Percentiles rank a stretch among this genome's conserved stretches.
Evolutionary conservation across 1,139 yeast genomes (phyloP).

Genomic region (Pichia cactophila): DNA sequence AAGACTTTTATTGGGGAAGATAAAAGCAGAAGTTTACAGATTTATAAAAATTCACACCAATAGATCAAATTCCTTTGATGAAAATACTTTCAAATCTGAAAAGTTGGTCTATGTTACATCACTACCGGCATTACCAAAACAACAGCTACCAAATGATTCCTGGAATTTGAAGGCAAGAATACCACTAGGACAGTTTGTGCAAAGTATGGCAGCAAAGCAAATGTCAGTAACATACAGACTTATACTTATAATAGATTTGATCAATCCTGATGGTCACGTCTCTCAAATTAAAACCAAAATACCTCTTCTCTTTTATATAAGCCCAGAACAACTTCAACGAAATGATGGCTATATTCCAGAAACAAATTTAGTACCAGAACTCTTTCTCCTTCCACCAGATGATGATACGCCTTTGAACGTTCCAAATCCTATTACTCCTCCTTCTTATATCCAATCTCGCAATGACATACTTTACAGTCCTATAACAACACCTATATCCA

Average conservation of each 20-base stretch:
- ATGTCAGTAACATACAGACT: constrained; percentile 62
- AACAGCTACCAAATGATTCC: constrained; percentile 36
- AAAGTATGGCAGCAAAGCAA: constrained; percentile 15
- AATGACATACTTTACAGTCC: not conserved
- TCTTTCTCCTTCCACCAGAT: not conserved
- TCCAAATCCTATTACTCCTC: not conserved
- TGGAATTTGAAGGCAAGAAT: constrained; percentile 45
- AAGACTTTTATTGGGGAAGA: constrained; percentile 41
- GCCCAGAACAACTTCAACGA: constrained; percentile 10
- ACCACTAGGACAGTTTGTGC: constrained; percentile 26
- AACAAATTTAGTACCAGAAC: not conserved
- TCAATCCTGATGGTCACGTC: constrained; percentile 59
- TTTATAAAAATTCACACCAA: constrained; percentile 27
- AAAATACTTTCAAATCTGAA: constrained; percentile 35
- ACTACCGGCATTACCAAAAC: constrained; percentile 26
- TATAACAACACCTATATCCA: not conserved
- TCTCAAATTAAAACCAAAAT: constrained; percentile 72
- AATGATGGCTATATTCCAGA: not conserved
- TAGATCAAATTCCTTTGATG: constrained; percentile 15
- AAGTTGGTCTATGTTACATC: constrained; percentile 31
- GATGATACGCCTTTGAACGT: not conserved
- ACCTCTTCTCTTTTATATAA: constrained; percentile 47
- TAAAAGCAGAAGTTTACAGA: constrained; percentile 21
- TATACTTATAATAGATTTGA: constrained; percentile 40
- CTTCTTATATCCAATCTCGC: not conserved